Percentiles rank a stretch among this genome's conserved stretches.
These are phyloP conservation scores for Colletotrichum incanum DNA, from an alignment of 2,329 filamentous ascomycete genomes.

Conservation along the genomic window DNA sequence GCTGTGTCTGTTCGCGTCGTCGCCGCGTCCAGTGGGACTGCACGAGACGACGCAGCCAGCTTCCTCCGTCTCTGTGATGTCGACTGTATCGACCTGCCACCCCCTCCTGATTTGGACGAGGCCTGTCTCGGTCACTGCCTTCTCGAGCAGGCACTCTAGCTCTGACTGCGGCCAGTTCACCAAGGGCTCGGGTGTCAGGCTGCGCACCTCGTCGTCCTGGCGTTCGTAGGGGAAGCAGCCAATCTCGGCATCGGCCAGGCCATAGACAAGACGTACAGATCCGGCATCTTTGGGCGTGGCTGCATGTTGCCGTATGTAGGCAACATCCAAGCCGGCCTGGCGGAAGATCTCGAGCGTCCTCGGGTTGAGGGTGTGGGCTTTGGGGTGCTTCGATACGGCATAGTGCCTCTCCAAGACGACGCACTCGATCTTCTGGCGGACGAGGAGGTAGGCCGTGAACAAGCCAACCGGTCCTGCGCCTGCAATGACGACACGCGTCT, in stretches of 20 bases:
- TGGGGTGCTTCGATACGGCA: slow-evolving; percentile 26
- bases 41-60: slow-evolving; percentile 34
- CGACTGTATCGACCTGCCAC: slow-evolving; percentile 28
- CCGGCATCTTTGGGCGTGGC: slow-evolving; percentile 33
- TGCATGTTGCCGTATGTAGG: slow-evolving; percentile 35
- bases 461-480: slow-evolving; percentile 37
- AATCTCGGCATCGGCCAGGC: slow-evolving; percentile 32
- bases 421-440: slow-evolving; percentile 30
- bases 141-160: slow-evolving; percentile 28
- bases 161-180: slow-evolving; percentile 36
- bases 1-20: neutral
- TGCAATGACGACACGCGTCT: slow-evolving; percentile 28
- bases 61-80: neutral
- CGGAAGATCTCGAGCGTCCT: slow-evolving; percentile 43
- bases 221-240: slow-evolving; percentile 40
- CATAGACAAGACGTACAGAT: slow-evolving; percentile 37
- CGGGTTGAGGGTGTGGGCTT: slow-evolving; percentile 42
- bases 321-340: slow-evolving; percentile 33
- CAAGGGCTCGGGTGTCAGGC: slow-evolving; percentile 39
- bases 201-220: slow-evolving; percentile 26
- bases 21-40: neutral
- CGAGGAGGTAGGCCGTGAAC: slow-evolving; percentile 33
- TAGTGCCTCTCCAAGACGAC: slow-evolving; percentile 31
- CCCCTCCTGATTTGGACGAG: slow-evolving; percentile 29
- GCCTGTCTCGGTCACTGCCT: slow-evolving; percentile 1